phyloP scores from a whole-genome alignment of 306 rosid genomes.

The Cercis canadensis region DNA sequence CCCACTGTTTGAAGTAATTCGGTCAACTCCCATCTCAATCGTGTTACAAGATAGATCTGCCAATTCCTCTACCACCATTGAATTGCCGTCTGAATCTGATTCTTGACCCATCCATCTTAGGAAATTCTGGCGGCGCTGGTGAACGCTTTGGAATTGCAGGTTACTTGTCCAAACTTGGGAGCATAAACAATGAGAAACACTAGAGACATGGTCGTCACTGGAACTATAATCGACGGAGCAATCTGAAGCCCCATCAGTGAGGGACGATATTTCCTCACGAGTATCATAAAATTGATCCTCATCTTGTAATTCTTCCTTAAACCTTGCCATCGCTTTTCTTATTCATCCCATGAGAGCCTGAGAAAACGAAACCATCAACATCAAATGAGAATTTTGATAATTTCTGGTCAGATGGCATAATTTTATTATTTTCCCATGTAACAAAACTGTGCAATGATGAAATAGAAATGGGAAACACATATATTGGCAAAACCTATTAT shows the following conservation, averaged over 20 bases:
- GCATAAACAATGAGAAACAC: conserved; percentile 37
- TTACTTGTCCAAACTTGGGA: conserved; percentile 52
- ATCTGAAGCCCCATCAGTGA: conserved; percentile 65
- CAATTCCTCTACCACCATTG: conserved; percentile 31
- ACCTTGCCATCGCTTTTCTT: conserved; percentile 37
- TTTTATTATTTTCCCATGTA: too few species aligned
- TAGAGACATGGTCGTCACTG: conserved; percentile 26
- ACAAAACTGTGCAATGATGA: not conserved
- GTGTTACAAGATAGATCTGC: conserved; percentile 27
- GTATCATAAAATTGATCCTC: conserved; percentile 74
- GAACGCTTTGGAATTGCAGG: conserved; percentile 52
- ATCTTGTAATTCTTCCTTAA: conserved; percentile 33
- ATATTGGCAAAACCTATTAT: too few species aligned
- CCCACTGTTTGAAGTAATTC: conserved; percentile 52
- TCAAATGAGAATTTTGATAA: too few species aligned
- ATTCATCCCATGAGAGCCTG: conserved; percentile 46
- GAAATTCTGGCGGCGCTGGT: conserved; percentile 66
- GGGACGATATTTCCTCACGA: conserved; percentile 71
- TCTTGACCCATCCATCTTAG: conserved; percentile 60
- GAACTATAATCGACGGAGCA: conserved; percentile 53
- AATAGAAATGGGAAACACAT: not conserved
- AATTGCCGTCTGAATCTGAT: conserved; percentile 45
- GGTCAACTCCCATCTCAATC: conserved; percentile 43
- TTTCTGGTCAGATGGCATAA: too few species aligned
- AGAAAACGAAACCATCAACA: too few species aligned